A percentile compares a stretch with the other conserved stretches of the same genome.
Evolutionary conservation across 2,329 filamentous ascomycete genomes (phyloP).

Genomic region (Colletotrichum spaethianum): DNA sequence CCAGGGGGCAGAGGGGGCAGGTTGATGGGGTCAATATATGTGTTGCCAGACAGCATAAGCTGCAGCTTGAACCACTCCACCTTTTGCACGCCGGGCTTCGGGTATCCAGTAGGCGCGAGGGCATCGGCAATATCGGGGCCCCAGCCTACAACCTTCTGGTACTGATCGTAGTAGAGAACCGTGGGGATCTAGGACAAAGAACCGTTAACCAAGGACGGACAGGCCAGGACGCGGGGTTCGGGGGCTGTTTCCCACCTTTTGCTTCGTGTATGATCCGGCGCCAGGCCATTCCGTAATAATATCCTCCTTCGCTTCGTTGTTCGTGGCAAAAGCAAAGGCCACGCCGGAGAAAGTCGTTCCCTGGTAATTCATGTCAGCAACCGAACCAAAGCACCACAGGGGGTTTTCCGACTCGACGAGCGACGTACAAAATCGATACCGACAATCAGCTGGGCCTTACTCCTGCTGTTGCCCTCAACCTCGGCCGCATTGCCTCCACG

Average conservation of each 20-base stretch:
- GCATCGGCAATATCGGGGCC: constrained; percentile 98
- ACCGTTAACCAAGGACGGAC: constrained; percentile 10
- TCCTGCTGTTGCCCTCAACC: constrained; percentile 89
- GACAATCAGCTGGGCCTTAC: constrained; percentile 97
- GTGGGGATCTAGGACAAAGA: constrained; percentile 85
- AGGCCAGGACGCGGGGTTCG: not conserved
- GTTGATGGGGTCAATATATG: constrained; percentile 99
- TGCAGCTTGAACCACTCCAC: constrained; percentile 99
- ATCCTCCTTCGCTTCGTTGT: constrained; percentile 97
- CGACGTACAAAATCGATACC: constrained; percentile 94
- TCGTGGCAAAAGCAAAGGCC: constrained; percentile 96
- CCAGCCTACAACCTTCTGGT: constrained; percentile 99
- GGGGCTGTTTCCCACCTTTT: constrained; percentile 78
- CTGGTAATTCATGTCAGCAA: constrained; percentile 59
- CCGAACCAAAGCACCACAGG: not conserved
- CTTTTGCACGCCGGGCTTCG: constrained; percentile 97
- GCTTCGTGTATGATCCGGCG: constrained; percentile 96
- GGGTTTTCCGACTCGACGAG: constrained; percentile 1
- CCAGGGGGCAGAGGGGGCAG: constrained; percentile 95
- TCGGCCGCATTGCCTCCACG: constrained; percentile 72
- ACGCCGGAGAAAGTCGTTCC: constrained; percentile 98
- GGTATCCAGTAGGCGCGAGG: constrained; percentile 95
- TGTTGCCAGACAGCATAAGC: constrained; percentile 98
- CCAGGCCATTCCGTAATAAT: constrained; percentile 99
- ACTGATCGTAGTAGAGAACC: constrained; percentile 99